Percentiles rank a stretch among this genome's conserved stretches.
phyloP scores from a whole-genome alignment of 179 eudicot species.

The Drosera spatulata region DNA sequence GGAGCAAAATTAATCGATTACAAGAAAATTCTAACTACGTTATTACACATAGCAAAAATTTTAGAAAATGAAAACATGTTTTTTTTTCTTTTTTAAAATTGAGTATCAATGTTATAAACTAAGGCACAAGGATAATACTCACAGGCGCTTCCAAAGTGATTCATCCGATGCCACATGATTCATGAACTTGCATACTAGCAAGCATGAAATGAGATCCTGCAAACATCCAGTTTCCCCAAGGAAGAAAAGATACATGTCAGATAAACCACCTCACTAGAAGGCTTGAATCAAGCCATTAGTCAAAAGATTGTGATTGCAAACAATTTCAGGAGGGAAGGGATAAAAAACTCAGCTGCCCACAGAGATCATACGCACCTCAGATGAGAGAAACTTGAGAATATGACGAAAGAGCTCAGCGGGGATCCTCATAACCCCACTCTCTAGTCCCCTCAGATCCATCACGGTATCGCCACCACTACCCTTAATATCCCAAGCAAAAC shows the following conservation, averaged over 20 bases:
- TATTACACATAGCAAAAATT: too few relatives aligned
- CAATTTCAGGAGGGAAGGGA: background rate
- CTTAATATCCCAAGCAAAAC: conserved; percentile 6
- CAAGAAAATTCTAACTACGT: too few relatives aligned
- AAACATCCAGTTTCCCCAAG: conserved; percentile 1
- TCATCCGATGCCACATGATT: conserved; percentile 67
- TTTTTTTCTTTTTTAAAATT: too few relatives aligned
- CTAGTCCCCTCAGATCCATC: conserved; percentile 27
- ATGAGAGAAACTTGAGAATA: conserved; percentile 84
- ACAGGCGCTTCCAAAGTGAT: conserved; percentile 91
- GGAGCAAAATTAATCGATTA: too few relatives aligned
- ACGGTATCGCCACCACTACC: conserved; percentile 7
- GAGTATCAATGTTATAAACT: too few relatives aligned
- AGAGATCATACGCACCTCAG: conserved; percentile 46
- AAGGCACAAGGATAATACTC: conserved; percentile 21
- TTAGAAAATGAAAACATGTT: too few relatives aligned
- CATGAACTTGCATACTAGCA: conserved; percentile 75
- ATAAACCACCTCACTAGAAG: background rate
- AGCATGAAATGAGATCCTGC: conserved; percentile 88
- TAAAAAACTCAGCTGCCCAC: background rate
- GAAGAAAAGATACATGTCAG: background rate
- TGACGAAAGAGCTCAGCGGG: conserved; percentile 82
- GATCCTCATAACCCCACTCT: conserved; percentile 57
- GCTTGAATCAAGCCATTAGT: too few relatives aligned
- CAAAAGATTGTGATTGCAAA: too few relatives aligned